Evolutionary conservation across 768 basidiomycete genomes (phyloP).

Genomic region (Lactifluus echinatus): DNA sequence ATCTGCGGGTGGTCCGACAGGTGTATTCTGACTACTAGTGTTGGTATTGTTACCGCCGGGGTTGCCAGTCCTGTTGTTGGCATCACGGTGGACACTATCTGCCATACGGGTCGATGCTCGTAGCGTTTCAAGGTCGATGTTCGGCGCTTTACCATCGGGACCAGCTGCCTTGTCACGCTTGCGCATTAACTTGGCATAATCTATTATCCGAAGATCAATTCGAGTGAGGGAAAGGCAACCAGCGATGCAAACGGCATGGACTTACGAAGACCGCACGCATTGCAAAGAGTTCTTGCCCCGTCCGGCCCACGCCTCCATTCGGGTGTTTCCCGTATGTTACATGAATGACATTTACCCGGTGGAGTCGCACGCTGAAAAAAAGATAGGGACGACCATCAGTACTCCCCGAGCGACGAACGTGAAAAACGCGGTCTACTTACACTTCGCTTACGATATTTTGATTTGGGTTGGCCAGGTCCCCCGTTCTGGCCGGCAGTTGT

Average conservation of each 20-base stretch:
- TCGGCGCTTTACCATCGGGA: slow-evolving; percentile 43
- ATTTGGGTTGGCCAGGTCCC: slow-evolving; percentile 48
- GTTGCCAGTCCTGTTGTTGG: slow-evolving; percentile 14
- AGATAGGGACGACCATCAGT: background rate
- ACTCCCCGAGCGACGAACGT: slow-evolving; percentile 23
- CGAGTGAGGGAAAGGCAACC: background rate
- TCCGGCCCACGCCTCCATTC: slow-evolving; percentile 83
- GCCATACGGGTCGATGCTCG: slow-evolving; percentile 41
- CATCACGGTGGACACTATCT: slow-evolving; percentile 13
- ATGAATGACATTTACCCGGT: slow-evolving; percentile 81
- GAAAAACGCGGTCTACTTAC: slow-evolving; percentile 38
- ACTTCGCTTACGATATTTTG: slow-evolving; percentile 78
- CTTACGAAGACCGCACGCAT: slow-evolving; percentile 80
- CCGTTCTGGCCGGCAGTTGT: slow-evolving; percentile 46
- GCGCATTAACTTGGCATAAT: slow-evolving; percentile 77
- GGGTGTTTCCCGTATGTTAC: slow-evolving; percentile 82
- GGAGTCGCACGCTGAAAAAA: slow-evolving; percentile 67
- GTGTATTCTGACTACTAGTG: background rate
- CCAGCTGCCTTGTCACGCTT: slow-evolving; percentile 60
- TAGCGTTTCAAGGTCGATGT: slow-evolving; percentile 68
- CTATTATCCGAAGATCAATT: slow-evolving; percentile 29
- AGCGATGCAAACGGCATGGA: slow-evolving; percentile 21
- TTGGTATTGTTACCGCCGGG: slow-evolving; percentile 1
- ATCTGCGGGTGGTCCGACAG: background rate
- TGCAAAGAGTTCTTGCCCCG: slow-evolving; percentile 75